Evolutionary conservation across 495 filamentous ascomycete species (phyloP).

Genomic region (Penicillium fimorum): DNA sequence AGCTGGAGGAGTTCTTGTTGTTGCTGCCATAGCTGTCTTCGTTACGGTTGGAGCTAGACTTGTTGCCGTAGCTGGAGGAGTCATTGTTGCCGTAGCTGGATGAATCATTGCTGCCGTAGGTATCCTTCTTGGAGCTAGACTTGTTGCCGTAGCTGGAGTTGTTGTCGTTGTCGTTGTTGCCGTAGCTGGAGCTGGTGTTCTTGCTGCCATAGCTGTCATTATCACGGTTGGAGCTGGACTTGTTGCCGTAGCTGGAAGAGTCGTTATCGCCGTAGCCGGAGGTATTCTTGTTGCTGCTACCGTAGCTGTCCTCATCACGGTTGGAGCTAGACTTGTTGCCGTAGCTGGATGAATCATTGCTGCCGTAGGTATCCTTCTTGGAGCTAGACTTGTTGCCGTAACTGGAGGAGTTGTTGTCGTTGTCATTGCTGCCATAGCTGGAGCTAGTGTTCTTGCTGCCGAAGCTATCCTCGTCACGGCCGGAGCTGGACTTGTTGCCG

Average conservation of each 20-base stretch:
- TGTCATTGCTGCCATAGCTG: not conserved
- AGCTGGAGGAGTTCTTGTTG: not conserved
- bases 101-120: not conserved
- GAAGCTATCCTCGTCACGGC: not conserved
- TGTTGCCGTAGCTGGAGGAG: too few relatives aligned
- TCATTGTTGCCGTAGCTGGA: not conserved
- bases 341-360: not conserved
- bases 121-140: not conserved
- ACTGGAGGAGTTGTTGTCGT: not conserved
- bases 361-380: not conserved
- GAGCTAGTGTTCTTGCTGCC: not conserved
- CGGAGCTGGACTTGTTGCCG: not conserved
- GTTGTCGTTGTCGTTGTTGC: not conserved
- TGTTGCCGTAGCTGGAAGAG: not conserved
- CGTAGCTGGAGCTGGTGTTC: not conserved
- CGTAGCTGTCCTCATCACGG: not conserved
- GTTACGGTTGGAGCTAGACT: too few relatives aligned
- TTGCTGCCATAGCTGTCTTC: conserved; percentile 5
- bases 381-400: conserved; percentile 1
- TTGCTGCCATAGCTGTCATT: not conserved
- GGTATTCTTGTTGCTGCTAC: not conserved
- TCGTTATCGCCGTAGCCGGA: not conserved
- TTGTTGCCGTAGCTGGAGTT: not conserved
- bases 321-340: conserved; percentile 1
- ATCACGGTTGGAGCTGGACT: not conserved